A percentile compares a stretch with the other conserved stretches of the same genome.
These are phyloP conservation scores for Alternaria sp. DNA, from an alignment of 2,329 filamentous ascomycete species.

Conservation along the genomic window DNA sequence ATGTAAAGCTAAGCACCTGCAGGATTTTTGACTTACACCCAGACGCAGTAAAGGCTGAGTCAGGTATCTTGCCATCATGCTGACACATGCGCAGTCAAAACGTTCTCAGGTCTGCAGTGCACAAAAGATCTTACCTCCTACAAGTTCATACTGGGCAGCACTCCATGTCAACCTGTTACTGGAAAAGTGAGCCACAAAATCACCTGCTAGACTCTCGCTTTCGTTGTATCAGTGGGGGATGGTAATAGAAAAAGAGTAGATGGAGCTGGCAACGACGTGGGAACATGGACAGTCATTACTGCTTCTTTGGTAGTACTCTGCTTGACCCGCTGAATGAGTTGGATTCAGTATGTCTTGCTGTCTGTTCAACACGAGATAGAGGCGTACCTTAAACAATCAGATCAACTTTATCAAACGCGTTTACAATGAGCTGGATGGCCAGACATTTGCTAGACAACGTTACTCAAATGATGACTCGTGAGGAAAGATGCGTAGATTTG, in stretches of 20 bases:
- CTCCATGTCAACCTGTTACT: neutral
- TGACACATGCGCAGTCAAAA: neutral
- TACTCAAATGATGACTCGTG: neutral
- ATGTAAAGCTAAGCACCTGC: neutral
- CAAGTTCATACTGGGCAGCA: no score
- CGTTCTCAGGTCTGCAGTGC: neutral
- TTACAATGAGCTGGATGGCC: neutral
- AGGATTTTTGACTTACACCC: no score
- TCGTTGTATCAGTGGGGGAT: accelerated
- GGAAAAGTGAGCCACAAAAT: neutral
- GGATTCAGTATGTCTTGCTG: neutral
- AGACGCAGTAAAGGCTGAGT: no score
- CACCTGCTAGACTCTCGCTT: neutral
- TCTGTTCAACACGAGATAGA: neutral
- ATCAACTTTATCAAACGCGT: neutral
- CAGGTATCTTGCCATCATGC: no score
- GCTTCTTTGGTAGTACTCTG: neutral
- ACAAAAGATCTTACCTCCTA: neutral
- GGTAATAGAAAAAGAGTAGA: neutral
- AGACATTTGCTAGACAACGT: neutral
- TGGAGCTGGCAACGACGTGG: neutral
- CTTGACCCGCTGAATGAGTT: neutral
- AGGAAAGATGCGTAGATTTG: neutral
- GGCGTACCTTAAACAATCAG: neutral
- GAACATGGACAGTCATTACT: neutral